Conservation (phyloP, 139 green algal species). For the Monoraphidium neglectum region DNA sequence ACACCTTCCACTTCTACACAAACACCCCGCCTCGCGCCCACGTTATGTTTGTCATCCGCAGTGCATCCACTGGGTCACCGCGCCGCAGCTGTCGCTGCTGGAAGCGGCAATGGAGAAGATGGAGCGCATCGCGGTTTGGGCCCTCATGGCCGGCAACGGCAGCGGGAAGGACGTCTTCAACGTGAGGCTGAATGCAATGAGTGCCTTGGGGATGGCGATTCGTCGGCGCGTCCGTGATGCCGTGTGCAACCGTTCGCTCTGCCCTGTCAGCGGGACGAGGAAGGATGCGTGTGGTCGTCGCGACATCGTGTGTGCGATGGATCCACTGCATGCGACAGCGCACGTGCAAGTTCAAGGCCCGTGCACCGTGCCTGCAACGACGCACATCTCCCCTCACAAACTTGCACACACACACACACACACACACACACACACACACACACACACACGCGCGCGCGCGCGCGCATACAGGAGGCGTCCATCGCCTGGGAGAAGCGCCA, state of each 20-base stretch:
- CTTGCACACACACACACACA: not conserved
- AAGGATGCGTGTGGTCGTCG: no score
- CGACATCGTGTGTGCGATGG: no score
- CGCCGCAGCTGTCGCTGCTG: conserved; percentile 54
- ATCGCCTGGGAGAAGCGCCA: conserved; percentile 42
- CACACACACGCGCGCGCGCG: not conserved
- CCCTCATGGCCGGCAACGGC: conserved; percentile 44
- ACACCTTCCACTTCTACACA: no score
- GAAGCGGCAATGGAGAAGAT: conserved; percentile 54
- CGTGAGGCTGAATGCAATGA: conserved; percentile 19
- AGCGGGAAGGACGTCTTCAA: conserved; percentile 47
- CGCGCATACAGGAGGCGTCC: conserved; percentile 34
- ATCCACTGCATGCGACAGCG: no score
- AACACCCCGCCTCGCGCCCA: no score
- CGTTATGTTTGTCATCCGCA: no score
- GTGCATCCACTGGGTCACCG: conserved; percentile 53
- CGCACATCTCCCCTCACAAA: not conserved
- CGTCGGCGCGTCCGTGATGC: not conserved
- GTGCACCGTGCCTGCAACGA: not conserved
- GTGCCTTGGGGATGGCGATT: not conserved
- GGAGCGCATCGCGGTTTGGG: conserved; percentile 53
- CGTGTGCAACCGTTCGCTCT: no score
- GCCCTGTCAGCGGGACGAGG: no score
- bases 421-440: not conserved
- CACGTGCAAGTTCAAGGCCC: not conserved